Evolutionary conservation across 257 asterid genomes (phyloP).

Genomic region (Nicotiana sylvestris): DNA sequence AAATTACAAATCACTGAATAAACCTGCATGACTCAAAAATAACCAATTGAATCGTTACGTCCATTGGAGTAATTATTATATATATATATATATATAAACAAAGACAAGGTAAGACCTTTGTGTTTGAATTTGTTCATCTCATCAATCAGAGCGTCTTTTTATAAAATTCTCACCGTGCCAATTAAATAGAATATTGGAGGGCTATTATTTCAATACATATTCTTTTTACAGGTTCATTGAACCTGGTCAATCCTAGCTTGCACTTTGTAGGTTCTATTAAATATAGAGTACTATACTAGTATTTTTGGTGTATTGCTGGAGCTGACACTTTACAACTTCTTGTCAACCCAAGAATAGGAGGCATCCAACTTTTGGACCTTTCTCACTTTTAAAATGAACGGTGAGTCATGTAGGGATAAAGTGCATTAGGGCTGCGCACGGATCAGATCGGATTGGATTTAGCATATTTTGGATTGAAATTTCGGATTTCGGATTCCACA

Average conservation of each 20-base stretch:
- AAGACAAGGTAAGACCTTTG: background rate
- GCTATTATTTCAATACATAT: background rate
- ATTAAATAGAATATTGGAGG: background rate
- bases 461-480: too few relatives aligned
- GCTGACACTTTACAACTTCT: background rate
- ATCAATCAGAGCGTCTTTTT: background rate
- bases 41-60: background rate
- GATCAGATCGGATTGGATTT: too few relatives aligned
- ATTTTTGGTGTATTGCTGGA: background rate
- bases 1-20: too few relatives aligned
- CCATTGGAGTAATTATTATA: background rate
- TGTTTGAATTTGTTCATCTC: background rate
- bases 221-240: background rate
- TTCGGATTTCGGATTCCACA: too few relatives aligned
- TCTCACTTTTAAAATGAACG: background rate
- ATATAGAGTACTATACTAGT: too few relatives aligned
- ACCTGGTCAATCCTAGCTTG: background rate
- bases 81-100: background rate
- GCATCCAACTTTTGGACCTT: background rate
- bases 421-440: background rate
- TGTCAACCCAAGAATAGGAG: background rate
- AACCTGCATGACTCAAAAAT: too few relatives aligned
- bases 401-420: background rate
- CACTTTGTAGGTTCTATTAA: too few relatives aligned
- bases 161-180: background rate